Evolutionary conservation across 129 eudicot species (phyloP), one percentile per base, ranked within the genome.

Genomic region (Gnaphalium uliginosum): DNA sequence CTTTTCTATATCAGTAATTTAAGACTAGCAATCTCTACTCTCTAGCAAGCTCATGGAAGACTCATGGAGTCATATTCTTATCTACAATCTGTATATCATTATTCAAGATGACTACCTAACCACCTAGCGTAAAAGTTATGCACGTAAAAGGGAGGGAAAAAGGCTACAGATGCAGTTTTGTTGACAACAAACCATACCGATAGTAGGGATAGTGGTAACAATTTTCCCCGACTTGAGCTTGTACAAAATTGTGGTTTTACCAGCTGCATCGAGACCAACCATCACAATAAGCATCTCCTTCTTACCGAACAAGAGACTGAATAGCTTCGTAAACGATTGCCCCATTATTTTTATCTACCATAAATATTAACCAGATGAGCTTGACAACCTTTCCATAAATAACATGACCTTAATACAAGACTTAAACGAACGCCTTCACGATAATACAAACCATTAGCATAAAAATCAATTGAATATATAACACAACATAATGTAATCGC

Each of bases 221-320:
- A 83, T 78, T 75, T 83, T 83, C 0, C 86, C 86, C 77, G 78
- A 63, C 83, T 83, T 83, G 69, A 83, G 86, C 83, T 83, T 83
- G 76, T 83, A 83, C 74, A 83, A 59, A 74, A 83, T 83, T 23
- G 86, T 83, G 46, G 86, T 83, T 83, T 83, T 83, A 83, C 86
- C 86, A 83, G 86, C 86, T 29, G 32, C 32, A 29, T 29, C 32
- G 32, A 29, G 32, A 29, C 32, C 32, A 29, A 29, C 32, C 32
- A 83, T 83, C 58, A 83, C 48, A 78, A 83, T 83, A 14, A 83
- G 83, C 82, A 83, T 83, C 73, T 83, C 86, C 64, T 66, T 78
- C 69, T 78, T 74, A 30, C 81, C 87, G 10, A 83, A 83, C 35
- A 83, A 63, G 57, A 81, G 87, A 72, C 87, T 83, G 68, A 83